Percentiles rank a stretch among this genome's conserved stretches.
These are phyloP conservation scores for Grammothele lineata DNA, from an alignment of 768 basidiomycete genomes.

Conservation along the genomic window DNA sequence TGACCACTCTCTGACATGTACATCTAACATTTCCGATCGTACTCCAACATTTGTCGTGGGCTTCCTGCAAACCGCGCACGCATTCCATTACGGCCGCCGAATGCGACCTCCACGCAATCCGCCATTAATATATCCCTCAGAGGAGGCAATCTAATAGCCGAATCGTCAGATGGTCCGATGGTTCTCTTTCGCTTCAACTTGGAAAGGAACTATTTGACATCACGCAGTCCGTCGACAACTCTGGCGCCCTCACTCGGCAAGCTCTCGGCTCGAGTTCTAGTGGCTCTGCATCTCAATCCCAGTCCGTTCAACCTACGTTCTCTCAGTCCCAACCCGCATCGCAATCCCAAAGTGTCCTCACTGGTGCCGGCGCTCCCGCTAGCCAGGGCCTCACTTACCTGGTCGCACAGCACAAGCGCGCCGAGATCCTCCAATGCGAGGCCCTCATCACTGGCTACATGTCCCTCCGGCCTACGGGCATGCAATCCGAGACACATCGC, in stretches of 20 bases:
- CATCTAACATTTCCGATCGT: background rate
- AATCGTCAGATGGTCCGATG: slow-evolving; percentile 94
- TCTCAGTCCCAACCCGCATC: slow-evolving; percentile 35
- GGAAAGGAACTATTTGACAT: slow-evolving; percentile 96
- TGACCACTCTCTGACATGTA: background rate
- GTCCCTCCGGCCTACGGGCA: slow-evolving; percentile 80
- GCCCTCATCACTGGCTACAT: slow-evolving; percentile 80
- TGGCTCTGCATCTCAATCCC: slow-evolving; percentile 33
- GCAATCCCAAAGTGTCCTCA: slow-evolving; percentile 25
- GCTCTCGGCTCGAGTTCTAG: slow-evolving; percentile 43
- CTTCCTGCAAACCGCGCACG: too few relatives aligned
- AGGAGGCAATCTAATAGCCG: slow-evolving; percentile 85
- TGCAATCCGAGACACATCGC: slow-evolving; percentile 87
- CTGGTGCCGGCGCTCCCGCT: slow-evolving; percentile 32
- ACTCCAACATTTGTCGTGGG: too few relatives aligned
- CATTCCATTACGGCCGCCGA: background rate
- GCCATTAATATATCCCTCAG: slow-evolving; percentile 36
- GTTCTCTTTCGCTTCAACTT: slow-evolving; percentile 81
- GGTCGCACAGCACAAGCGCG: slow-evolving; percentile 84
- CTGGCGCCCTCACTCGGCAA: slow-evolving; percentile 60
- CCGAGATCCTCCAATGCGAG: slow-evolving; percentile 83
- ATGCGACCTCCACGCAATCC: background rate
- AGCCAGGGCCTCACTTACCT: slow-evolving; percentile 83
- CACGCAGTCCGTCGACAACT: slow-evolving; percentile 71
- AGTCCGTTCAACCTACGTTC: slow-evolving; percentile 8